Conservation (phyloP, 2,329 filamentous ascomycete species). For the Emydomyces testavorans region DNA sequence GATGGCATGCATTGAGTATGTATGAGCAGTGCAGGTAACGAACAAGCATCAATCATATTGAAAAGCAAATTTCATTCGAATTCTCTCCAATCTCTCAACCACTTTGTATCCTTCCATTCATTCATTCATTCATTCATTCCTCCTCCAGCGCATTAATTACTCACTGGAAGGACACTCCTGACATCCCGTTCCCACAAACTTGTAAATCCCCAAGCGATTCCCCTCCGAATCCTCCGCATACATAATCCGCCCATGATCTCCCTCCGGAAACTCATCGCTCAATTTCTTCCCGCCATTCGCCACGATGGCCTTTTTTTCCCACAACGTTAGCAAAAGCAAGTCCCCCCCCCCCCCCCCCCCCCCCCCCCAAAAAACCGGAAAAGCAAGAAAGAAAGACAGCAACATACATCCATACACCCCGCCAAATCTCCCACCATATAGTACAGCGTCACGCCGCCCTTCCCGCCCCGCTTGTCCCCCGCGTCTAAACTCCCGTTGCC, state of each 20-base stretch:
- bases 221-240: constrained; percentile 20
- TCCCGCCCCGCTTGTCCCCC: constrained; percentile 1
- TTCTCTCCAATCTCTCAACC: too few species aligned
- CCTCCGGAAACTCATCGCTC: constrained; percentile 16
- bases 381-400: not conserved
- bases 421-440: constrained; percentile 19
- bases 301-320: constrained; percentile 16
- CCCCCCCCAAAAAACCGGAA: not conserved
- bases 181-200: not conserved
- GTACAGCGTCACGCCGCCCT: constrained; percentile 17
- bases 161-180: too few species aligned
- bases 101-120: too few species aligned
- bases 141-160: too few species aligned
- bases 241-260: constrained; percentile 16
- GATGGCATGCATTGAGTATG: too few species aligned
- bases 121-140: too few species aligned
- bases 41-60: too few species aligned
- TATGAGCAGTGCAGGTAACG: too few species aligned
- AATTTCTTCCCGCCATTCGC: constrained; percentile 17
- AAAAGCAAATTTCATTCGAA: too few species aligned
- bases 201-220: constrained; percentile 19
- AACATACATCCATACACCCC: constrained; percentile 15
- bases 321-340: too few species aligned
- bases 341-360: not conserved
- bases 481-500: not conserved